Evolutionary conservation across 2,329 filamentous ascomycete genomes (phyloP), one percentile per base, ranked within the genome.

Genomic region (Neonectria neomacrospora): DNA sequence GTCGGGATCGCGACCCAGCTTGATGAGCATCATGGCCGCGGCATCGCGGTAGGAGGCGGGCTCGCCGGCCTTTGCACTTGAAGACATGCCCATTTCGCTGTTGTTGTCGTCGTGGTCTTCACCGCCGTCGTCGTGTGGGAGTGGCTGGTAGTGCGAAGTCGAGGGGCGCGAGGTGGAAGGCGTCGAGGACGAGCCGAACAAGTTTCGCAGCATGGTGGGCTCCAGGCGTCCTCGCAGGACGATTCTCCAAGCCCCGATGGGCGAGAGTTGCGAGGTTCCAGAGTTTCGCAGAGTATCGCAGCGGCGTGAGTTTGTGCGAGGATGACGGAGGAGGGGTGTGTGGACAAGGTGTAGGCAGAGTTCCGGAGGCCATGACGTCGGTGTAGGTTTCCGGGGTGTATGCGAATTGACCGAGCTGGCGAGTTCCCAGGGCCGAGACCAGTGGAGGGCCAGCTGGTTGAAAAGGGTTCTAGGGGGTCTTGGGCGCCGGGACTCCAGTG

Each of bases 11-110:
- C 73, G 74, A 3, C 77, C 78, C n/a, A 79, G 74, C 50, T 77
- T 78, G 47, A 82, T 66, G 20, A 87, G 76, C 42, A 80, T 74
- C 68, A 85, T 81, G 0, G 81, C 80, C 20, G 80, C 82, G n/a
- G 79, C 80, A 63, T 82, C 82, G 34, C 80, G 79, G 60, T 74
- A 66, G 6, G 39, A 47, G 7, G 53, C 47, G 7, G 55, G 34
- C 12, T 16, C 26, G 10, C 14, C 45, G 39, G 41, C 32, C 3
- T 64, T 64, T 30, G 11, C 23, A 5, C 20, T 50, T 12, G 32
- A 47, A 28, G 58, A 18, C 20, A 48, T 48, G 5, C 53, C 51
- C 48, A 63, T 64, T 23, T 23, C 61, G 52, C 39, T 30, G 42
- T 50, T 59, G 32, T 26, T 48, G 18, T 66, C 57, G 53, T 63